These are phyloP conservation scores for Microsporum audouinii DNA, from an alignment of 2,329 filamentous ascomycete genomes.

Conservation along the genomic window DNA sequence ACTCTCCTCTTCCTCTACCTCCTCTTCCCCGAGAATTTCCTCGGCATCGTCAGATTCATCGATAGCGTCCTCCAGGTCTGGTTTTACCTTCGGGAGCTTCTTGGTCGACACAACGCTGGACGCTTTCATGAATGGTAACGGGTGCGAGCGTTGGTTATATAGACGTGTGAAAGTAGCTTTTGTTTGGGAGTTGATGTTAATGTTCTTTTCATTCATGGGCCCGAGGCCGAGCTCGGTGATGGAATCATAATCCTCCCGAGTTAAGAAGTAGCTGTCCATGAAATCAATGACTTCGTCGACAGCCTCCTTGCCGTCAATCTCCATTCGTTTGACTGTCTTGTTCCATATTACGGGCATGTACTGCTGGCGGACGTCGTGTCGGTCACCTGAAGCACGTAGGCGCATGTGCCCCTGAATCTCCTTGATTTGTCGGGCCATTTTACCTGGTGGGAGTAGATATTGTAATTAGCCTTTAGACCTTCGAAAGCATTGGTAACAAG, in stretches of 20 bases:
- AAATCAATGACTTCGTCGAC: slow-evolving; percentile 77
- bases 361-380: slow-evolving; percentile 86
- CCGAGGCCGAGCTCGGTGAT: slow-evolving; percentile 87
- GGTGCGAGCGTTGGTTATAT: slow-evolving; percentile 81
- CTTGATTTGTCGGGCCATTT: slow-evolving; percentile 68
- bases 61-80: slow-evolving; percentile 90
- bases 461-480: slow-evolving; percentile 12
- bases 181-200: slow-evolving; percentile 72
- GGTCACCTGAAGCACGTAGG: slow-evolving; percentile 75
- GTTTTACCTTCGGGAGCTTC: slow-evolving; percentile 60
- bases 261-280: slow-evolving; percentile 96
- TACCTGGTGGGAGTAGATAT: slow-evolving; percentile 28
- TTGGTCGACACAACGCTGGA: slow-evolving; percentile 63
- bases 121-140: slow-evolving; percentile 92
- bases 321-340: slow-evolving; percentile 61
- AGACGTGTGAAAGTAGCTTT: slow-evolving; percentile 82
- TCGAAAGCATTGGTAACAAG: not conserved
- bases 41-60: slow-evolving; percentile 75
- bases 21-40: slow-evolving; percentile 43
- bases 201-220: slow-evolving; percentile 60
- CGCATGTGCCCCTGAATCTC: slow-evolving; percentile 98
- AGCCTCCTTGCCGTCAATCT: slow-evolving; percentile 67
- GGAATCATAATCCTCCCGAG: slow-evolving; percentile 85
- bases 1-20: slow-evolving; percentile 52
- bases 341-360: slow-evolving; percentile 86